These are phyloP conservation scores for Santalum album DNA, from an alignment of 164 flowering plant genomes.

Conservation along the genomic window DNA sequence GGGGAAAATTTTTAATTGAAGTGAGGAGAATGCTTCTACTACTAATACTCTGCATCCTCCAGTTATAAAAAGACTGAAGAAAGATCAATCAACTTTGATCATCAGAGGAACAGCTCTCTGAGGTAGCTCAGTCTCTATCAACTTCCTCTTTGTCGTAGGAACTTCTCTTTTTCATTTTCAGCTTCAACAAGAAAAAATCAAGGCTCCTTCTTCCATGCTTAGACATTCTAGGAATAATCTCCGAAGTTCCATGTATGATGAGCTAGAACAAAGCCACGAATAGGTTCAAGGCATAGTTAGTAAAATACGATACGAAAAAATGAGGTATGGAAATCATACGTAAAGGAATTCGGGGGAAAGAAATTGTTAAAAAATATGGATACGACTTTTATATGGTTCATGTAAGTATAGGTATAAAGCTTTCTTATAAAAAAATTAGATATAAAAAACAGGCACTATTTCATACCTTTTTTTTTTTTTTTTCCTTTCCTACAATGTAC, in stretches of 20 bases:
- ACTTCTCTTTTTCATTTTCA: background rate
- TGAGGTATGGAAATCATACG: no score
- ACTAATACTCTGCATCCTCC: background rate
- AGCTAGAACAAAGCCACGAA: slow-evolving; percentile 20
- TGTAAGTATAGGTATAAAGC: no score
- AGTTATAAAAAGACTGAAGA: background rate
- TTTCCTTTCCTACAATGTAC: no score
- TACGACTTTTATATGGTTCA: no score
- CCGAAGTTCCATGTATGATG: slow-evolving; percentile 4
- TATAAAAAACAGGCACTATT: no score
- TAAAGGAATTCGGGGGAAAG: no score
- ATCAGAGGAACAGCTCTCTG: slow-evolving; percentile 18
- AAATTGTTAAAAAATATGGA: no score
- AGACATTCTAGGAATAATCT: slow-evolving; percentile 3
- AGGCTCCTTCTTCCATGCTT: background rate
- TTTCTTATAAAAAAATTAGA: no score
- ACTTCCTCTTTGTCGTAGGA: slow-evolving; percentile 15
- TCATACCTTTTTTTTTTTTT: no score
- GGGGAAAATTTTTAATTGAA: slow-evolving; percentile 31
- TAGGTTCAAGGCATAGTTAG: slow-evolving; percentile 28
- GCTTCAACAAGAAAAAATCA: slow-evolving; percentile 1
- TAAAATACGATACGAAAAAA: no score
- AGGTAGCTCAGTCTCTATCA: slow-evolving; percentile 33
- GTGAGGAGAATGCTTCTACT: slow-evolving; percentile 12
- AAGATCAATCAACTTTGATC: slow-evolving; percentile 10